Percentiles rank a stretch among this genome's conserved stretches.
These are phyloP conservation scores for Arabis alpina DNA, from an alignment of 345 rosid genomes.

Conservation along the genomic window DNA sequence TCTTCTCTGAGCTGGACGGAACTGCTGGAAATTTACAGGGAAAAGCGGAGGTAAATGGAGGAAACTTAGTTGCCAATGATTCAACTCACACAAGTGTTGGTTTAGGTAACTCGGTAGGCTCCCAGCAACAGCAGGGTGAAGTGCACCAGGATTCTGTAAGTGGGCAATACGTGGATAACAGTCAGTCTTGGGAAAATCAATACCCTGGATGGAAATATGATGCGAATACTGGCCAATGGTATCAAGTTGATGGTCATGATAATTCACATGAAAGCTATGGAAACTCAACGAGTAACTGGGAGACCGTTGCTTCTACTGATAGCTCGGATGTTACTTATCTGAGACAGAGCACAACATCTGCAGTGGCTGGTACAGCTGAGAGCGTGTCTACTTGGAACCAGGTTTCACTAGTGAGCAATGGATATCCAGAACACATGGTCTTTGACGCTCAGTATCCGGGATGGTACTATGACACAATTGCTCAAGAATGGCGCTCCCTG, in stretches of 20 bases:
- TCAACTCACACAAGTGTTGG: slow-evolving; percentile 33
- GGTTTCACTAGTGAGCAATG: slow-evolving; percentile 66
- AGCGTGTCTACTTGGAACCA: slow-evolving; percentile 69
- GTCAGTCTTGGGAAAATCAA: slow-evolving; percentile 73
- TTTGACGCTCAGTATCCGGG: slow-evolving; percentile 95
- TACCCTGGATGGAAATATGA: slow-evolving; percentile 97
- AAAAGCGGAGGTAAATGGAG: slow-evolving; percentile 42
- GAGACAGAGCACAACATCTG: slow-evolving; percentile 66
- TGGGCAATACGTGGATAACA: slow-evolving; percentile 57
- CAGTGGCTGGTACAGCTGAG: slow-evolving; percentile 57
- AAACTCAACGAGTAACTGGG: slow-evolving; percentile 51
- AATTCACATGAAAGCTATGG: slow-evolving; percentile 47
- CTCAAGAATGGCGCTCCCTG: slow-evolving; percentile 69
- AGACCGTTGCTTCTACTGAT: slow-evolving; percentile 48
- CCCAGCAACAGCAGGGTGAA: slow-evolving; percentile 36
- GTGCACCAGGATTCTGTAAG: slow-evolving; percentile 39
- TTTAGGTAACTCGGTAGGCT: slow-evolving; percentile 44
- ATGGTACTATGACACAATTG: slow-evolving; percentile 83
- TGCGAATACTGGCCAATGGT: slow-evolving; percentile 78
- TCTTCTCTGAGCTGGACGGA: slow-evolving; percentile 63
- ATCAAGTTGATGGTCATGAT: slow-evolving; percentile 61
- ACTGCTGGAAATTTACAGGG: slow-evolving; percentile 48
- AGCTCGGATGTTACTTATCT: slow-evolving; percentile 60
- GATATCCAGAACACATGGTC: slow-evolving; percentile 85
- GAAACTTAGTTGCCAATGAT: slow-evolving; percentile 35